Evolutionary conservation across 116 monocot species (phyloP), one percentile per base, ranked within the genome.

Genomic region (Phalaenopsis hybrid): DNA sequence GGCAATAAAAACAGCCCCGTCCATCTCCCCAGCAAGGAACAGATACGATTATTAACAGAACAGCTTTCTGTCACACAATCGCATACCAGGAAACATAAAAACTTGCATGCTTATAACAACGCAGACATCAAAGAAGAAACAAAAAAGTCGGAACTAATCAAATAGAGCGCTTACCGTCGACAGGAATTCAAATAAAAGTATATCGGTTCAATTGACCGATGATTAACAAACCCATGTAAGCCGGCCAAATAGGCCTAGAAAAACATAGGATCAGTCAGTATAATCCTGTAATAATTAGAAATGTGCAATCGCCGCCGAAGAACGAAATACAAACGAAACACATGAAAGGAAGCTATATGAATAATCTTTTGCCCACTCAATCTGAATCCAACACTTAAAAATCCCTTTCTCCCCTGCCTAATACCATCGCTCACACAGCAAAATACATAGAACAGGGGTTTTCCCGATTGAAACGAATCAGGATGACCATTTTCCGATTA

Each of bases 1-100:
- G 6, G 96, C 91, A 23, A 96, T 86, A 37, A 92, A 61, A 63
- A 96, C 87, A 61, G 93, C 80, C 78, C 83, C 83, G 31, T 58
- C 73, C 86, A 85, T 86, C 45, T 75, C 12, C 46, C 25, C 5
- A 57, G 68, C 57, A 72, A 57, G 41, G 2, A 82, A 81, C 8
- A 34, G 72, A 37, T 72, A 34, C 37, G 3, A 41, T 37, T 72
- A 67, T 67, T 28, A 6, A 16, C 15, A 72, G 37, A 21, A 44
- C 44, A 46, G 13, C 16, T 18, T 44, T 75, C 28, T 75, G 21
- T 6, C 23, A 69, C 79, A 6, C 4, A 65, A 28, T 77, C 77
- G 70, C 55, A 43, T 23, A 72, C 13, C 34, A 70, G 21, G 61
- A 37, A 37, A 70, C 21, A 13, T 3, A 57, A 4, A 2, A 79